Evolutionary conservation across 1,284 basidiomycete genomes (phyloP), one percentile per base, ranked within the genome.

Genomic region (Moesziomyces sp.): DNA sequence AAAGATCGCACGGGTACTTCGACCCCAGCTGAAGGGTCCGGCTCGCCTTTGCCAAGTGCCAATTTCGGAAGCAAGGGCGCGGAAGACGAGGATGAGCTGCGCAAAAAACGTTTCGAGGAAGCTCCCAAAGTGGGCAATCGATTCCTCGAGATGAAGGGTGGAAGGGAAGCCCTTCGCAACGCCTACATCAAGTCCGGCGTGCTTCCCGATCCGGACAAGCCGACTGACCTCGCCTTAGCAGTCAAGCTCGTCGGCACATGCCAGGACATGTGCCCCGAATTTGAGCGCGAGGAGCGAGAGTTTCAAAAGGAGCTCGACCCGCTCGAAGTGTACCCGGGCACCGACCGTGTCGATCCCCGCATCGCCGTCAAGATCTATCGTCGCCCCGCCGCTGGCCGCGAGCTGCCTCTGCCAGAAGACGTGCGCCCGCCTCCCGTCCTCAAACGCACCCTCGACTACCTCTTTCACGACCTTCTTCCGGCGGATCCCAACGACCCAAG

Each of bases 281-380:
- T 93, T 78, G 96, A 99, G 85, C 88, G 92, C 21, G 94, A 96
- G 83, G 89, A 94, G 77, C 88, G 96, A 47, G 93, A 98, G 84
- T 89, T 91, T 62, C 93, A 96, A 80, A 92, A 93, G 81, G 93
- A 94, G 79, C 87, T 97, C 1, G 91, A 93, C 77, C 89, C 90
- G 67, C 92, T 92, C 87, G 96, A 98, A 87, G 88, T 89, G 45
- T 71, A 69, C 26, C 77, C 81, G 6, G 83, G 85, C 26, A 82
- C 86, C 19, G 84, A 90, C 80, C 88, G 91, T 21, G 91, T 97
- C 16, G 91, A 97, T 79, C 93, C 94, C 69, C 87, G 87, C 40
- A 90, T 91, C 52, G 94, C 95, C 0, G 96, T 98, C 58, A 97
- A 97, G 83, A 93, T 92, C 78, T 99, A 96, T 83, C 93, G 96